phyloP scores from a whole-genome alignment of 1,284 basidiomycete species.

The Cutaneotrichosporon mucoides region DNA sequence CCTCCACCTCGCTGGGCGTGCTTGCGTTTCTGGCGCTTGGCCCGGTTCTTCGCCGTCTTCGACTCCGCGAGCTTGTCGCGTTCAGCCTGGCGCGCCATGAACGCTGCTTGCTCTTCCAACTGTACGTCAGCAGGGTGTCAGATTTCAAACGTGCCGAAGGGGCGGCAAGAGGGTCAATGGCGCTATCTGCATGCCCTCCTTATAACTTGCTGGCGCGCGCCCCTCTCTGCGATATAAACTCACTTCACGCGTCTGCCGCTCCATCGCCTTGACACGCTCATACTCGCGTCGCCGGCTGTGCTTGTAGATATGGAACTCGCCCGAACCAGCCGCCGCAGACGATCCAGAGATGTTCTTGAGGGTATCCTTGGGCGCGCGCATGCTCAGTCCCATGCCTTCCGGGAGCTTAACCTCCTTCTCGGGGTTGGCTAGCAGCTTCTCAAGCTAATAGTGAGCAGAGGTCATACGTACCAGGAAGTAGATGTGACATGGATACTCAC shows the following conservation, averaged over 20 bases:
- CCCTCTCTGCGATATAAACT: conserved; percentile 23
- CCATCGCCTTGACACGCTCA: conserved; percentile 85
- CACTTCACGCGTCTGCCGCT: conserved; percentile 74
- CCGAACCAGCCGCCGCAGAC: conserved; percentile 80
- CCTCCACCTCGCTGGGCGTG: conserved; percentile 28
- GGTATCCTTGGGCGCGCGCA: conserved; percentile 83
- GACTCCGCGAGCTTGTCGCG: conserved; percentile 65
- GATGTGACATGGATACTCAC: conserved; percentile 12
- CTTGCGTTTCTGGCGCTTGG: conserved; percentile 86
- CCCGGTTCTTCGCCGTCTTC: conserved; percentile 88
- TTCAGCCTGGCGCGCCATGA: conserved; percentile 62
- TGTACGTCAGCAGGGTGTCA: conserved; percentile 35
- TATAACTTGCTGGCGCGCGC: too few species aligned
- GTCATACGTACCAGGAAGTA: too few species aligned
- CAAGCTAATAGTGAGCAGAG: conserved; percentile 54
- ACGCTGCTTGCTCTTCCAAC: conserved; percentile 64
- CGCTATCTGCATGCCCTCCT: too few species aligned
- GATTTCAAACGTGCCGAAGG: too few species aligned
- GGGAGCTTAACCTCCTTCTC: conserved; percentile 73
- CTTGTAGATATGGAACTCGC: conserved; percentile 98
- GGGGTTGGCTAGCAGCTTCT: conserved; percentile 81
- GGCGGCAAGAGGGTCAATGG: too few species aligned
- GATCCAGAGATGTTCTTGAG: conserved; percentile 98
- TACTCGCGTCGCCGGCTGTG: conserved; percentile 90
- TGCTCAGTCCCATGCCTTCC: conserved; percentile 43